phyloP scores from a whole-genome alignment of 1,139 yeast genomes.

The Scheffersomyces cryptocercus region DNA sequence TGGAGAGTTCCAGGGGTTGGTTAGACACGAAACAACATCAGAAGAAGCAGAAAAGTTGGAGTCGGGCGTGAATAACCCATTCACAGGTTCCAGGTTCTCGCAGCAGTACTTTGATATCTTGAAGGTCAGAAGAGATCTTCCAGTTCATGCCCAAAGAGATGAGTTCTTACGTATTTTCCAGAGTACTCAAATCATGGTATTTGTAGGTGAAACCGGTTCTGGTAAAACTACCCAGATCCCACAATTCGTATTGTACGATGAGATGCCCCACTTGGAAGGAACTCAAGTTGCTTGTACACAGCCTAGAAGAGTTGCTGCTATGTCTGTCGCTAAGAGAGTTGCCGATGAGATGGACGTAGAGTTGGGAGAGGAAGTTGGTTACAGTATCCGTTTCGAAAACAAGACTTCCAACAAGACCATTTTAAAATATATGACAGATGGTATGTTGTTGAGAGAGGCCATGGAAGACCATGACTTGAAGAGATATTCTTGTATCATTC shows the following conservation, averaged over 20 bases:
- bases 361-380: slow-evolving; percentile 92
- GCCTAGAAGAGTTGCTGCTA: slow-evolving; percentile 97
- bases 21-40: slow-evolving; percentile 73
- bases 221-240: slow-evolving; percentile 98
- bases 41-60: slow-evolving; percentile 67
- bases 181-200: slow-evolving; percentile 89
- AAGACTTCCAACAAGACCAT: slow-evolving; percentile 78
- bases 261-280: slow-evolving; percentile 78
- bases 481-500: slow-evolving; percentile 83
- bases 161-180: slow-evolving; percentile 86
- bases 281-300: slow-evolving; percentile 94
- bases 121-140: slow-evolving; percentile 77
- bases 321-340: slow-evolving; percentile 95
- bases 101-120: slow-evolving; percentile 75
- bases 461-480: slow-evolving; percentile 89
- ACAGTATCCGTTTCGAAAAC: slow-evolving; percentile 90
- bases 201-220: slow-evolving; percentile 98
- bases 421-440: slow-evolving; percentile 96
- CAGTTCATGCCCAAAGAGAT: slow-evolving; percentile 91
- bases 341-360: slow-evolving; percentile 95
- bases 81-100: slow-evolving; percentile 66
- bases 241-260: slow-evolving; percentile 91
- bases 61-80: slow-evolving; percentile 68
- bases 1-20: slow-evolving; percentile 57
- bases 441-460: slow-evolving; percentile 96